Evolutionary conservation across 768 basidiomycete species (phyloP).

Genomic region (Rhizopogon vinicolor): DNA sequence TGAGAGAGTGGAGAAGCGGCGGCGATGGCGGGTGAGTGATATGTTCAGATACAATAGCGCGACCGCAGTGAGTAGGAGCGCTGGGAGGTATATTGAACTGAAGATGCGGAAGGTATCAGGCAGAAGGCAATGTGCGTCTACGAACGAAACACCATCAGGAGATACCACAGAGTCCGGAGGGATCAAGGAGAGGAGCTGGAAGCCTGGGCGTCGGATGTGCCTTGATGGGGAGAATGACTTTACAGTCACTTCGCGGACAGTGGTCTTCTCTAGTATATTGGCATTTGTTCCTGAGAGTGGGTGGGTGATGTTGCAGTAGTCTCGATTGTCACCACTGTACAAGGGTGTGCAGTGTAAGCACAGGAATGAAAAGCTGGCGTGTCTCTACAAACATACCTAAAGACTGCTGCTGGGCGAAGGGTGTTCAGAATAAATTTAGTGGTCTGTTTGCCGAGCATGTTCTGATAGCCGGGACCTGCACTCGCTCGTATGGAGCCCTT

Average conservation of each 20-base stretch:
- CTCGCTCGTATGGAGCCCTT: slow-evolving; percentile 66
- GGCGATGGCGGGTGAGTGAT: slow-evolving; percentile 13
- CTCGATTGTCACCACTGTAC: slow-evolving; percentile 84
- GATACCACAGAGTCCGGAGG: slow-evolving; percentile 24
- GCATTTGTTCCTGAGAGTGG: slow-evolving; percentile 24
- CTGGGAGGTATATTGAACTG: slow-evolving; percentile 58
- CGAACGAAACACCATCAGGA: slow-evolving; percentile 39
- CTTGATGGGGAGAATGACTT: slow-evolving; percentile 81
- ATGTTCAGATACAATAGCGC: slow-evolving; percentile 43
- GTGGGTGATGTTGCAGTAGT: slow-evolving; percentile 80
- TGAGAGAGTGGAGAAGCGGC: slow-evolving; percentile 19
- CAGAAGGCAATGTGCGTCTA: slow-evolving; percentile 71
- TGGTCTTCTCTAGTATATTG: slow-evolving; percentile 13
- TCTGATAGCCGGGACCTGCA: slow-evolving; percentile 80
- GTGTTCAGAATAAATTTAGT: slow-evolving; percentile 65
- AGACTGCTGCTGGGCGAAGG: slow-evolving; percentile 64
- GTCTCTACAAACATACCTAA: slow-evolving; percentile 48
- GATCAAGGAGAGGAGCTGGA: slow-evolving; percentile 78
- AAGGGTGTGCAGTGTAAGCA: slow-evolving; percentile 4
- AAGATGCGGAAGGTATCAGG: slow-evolving; percentile 68
- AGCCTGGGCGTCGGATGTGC: slow-evolving; percentile 73
- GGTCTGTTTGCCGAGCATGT: slow-evolving; percentile 76
- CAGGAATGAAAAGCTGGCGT: background rate
- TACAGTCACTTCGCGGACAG: slow-evolving; percentile 75
- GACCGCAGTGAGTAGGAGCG: slow-evolving; percentile 49